Percentiles rank a stretch among this genome's conserved stretches.
Conservation (phyloP, 2,329 filamentous ascomycete genomes). For the Beauveria sp. region DNA sequence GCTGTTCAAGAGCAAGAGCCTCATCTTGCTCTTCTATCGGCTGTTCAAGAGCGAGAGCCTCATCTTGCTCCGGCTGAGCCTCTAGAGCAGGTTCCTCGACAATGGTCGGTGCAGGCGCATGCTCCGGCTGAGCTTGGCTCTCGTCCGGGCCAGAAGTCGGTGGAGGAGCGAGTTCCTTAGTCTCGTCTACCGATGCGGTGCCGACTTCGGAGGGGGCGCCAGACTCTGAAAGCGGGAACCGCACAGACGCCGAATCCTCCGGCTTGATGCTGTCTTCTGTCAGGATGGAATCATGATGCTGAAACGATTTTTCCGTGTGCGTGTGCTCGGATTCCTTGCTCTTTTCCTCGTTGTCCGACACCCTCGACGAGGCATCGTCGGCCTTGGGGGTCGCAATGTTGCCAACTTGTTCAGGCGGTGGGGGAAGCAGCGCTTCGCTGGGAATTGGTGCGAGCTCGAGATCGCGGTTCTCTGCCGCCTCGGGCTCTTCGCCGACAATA, state of each 20-base stretch:
- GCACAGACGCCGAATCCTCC: slow-evolving; percentile 30
- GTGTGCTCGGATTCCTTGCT: slow-evolving; percentile 19
- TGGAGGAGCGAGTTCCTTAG: slow-evolving; percentile 13
- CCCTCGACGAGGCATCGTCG: slow-evolving; percentile 19
- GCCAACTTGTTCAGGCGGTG: slow-evolving; percentile 32
- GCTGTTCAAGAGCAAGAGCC: not conserved
- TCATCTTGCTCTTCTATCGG: not conserved
- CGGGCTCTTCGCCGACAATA: slow-evolving; percentile 23
- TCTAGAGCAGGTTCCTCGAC: not conserved
- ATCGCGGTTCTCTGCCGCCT: slow-evolving; percentile 20
- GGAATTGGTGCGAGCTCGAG: slow-evolving; percentile 7
- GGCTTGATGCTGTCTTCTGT: slow-evolving; percentile 32
- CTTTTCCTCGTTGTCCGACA: slow-evolving; percentile 20
- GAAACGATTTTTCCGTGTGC: slow-evolving; percentile 18
- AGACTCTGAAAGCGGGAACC: slow-evolving; percentile 22
- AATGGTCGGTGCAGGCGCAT: not conserved
- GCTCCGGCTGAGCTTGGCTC: slow-evolving; percentile 13
- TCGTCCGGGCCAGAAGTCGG: not conserved
- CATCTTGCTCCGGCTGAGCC: not conserved
- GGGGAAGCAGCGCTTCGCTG: slow-evolving; percentile 23
- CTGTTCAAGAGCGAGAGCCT: not conserved
- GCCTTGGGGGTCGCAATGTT: slow-evolving; percentile 30
- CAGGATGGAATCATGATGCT: slow-evolving; percentile 26
- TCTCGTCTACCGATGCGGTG: slow-evolving; percentile 17
- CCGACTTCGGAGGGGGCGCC: slow-evolving; percentile 22